Percentiles rank a stretch among this genome's conserved stretches.
Conservation (phyloP, 495 filamentous ascomycete genomes). For the Talaromyces liani region DNA sequence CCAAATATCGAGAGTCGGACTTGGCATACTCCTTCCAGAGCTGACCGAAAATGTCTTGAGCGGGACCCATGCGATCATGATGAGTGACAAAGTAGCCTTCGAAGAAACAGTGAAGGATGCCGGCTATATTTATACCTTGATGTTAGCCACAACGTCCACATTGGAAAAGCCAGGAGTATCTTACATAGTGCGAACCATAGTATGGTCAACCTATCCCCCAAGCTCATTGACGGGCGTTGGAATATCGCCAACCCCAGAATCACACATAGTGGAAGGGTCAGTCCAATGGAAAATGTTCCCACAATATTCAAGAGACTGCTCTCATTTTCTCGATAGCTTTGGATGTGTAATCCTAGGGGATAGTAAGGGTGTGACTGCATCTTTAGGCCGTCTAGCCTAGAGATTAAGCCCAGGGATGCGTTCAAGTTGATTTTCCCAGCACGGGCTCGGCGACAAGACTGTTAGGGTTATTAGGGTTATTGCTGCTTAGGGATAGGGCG, state of each 20-base stretch:
- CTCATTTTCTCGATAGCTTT: constrained; percentile 55
- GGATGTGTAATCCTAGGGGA: constrained; percentile 53
- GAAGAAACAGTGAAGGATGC: constrained; percentile 68
- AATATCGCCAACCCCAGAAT: constrained; percentile 41
- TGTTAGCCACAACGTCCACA: constrained; percentile 5
- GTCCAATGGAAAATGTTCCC: constrained; percentile 41
- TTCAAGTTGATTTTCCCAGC: neutral
- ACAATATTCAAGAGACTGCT: constrained; percentile 47
- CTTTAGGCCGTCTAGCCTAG: neutral
- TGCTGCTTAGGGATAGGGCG: neutral
- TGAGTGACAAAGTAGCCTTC: constrained; percentile 78
- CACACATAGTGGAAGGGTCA: constrained; percentile 40
- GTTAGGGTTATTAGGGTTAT: too few species aligned
- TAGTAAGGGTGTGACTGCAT: constrained; percentile 59
- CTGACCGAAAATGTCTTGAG: constrained; percentile 63
- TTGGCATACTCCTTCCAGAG: constrained; percentile 86
- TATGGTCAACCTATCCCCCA: constrained; percentile 46
- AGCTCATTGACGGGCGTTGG: constrained; percentile 37
- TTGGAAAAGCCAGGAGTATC: constrained; percentile 10
- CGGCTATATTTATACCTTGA: constrained; percentile 33
- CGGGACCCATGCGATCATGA: constrained; percentile 49
- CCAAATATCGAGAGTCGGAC: constrained; percentile 78
- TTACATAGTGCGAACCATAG: constrained; percentile 62
- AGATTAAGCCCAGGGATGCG: neutral
- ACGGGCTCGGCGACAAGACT: too few species aligned